Evolutionary conservation across 2,329 filamentous ascomycete species (phyloP).

Genomic region (Acarospora socialis): DNA sequence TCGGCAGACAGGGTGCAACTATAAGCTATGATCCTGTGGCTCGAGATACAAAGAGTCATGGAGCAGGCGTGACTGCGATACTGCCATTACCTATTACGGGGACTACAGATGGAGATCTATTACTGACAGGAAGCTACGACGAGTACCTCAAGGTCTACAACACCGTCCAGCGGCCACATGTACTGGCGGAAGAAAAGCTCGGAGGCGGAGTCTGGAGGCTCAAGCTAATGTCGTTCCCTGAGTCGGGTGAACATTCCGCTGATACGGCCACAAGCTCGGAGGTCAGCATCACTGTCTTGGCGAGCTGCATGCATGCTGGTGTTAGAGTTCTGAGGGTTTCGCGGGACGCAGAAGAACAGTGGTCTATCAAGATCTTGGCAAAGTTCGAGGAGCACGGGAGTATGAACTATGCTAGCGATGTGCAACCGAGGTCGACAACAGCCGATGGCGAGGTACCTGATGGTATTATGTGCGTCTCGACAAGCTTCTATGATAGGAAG

Average conservation of each 20-base stretch:
- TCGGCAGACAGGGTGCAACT: constrained; percentile 1
- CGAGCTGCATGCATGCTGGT: constrained; percentile 90
- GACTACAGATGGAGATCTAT: constrained; percentile 23
- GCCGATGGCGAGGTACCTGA: constrained; percentile 3
- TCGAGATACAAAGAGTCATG: constrained; percentile 41
- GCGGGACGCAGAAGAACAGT: constrained; percentile 27
- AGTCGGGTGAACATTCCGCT: constrained; percentile 7
- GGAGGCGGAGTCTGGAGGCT: constrained; percentile 80
- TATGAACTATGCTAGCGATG: constrained; percentile 86
- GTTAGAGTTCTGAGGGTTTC: constrained; percentile 45
- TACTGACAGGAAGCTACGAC: constrained; percentile 86
- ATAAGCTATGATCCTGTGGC: background rate
- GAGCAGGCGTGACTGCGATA: constrained; percentile 79
- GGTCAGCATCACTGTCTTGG: constrained; percentile 44
- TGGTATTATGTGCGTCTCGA: constrained; percentile 28
- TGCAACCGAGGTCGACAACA: constrained; percentile 19
- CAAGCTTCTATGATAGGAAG: constrained; percentile 39
- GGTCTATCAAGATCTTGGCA: constrained; percentile 50
- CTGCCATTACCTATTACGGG: constrained; percentile 48
- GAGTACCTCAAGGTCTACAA: constrained; percentile 60
- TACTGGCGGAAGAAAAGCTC: constrained; percentile 52
- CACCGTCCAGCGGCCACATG: constrained; percentile 29
- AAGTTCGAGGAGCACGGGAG: constrained; percentile 76
- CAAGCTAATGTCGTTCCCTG: constrained; percentile 48
- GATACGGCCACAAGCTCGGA: constrained; percentile 8